Percentiles rank a stretch among this genome's conserved stretches.
These are phyloP conservation scores for Salix dunnii DNA, from an alignment of 345 rosid species.

Conservation along the genomic window DNA sequence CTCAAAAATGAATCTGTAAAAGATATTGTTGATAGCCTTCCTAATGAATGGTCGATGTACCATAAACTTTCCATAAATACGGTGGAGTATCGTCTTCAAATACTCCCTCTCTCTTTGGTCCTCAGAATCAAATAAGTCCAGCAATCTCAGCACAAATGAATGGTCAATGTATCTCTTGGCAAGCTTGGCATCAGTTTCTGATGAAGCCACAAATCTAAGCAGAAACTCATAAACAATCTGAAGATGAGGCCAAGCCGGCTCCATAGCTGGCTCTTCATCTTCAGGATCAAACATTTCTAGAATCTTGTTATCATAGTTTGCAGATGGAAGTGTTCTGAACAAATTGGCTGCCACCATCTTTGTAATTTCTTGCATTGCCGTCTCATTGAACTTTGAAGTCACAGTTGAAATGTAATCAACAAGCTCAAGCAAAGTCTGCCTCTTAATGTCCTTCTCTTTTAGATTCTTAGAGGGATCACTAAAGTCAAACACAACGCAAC, in stretches of 20 bases:
- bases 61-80: conserved; percentile 60
- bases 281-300: conserved; percentile 21
- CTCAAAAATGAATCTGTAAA: conserved; percentile 66
- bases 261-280: conserved; percentile 26
- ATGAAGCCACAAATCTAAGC: conserved; percentile 27
- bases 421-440: conserved; percentile 69
- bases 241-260: conserved; percentile 34
- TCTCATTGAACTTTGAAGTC: conserved; percentile 29
- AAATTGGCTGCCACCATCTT: conserved; percentile 29
- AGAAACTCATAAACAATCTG: conserved; percentile 31
- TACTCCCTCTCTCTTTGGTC: conserved; percentile 67
- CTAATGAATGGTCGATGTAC: conserved; percentile 59
- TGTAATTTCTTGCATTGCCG: conserved; percentile 26
- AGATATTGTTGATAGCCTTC: conserved; percentile 49
- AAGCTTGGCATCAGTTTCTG: conserved; percentile 32
- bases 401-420: conserved; percentile 61
- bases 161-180: conserved; percentile 53
- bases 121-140: conserved; percentile 56
- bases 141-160: conserved; percentile 44
- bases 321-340: conserved; percentile 25
- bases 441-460: conserved; percentile 72
- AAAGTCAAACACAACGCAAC: conserved; percentile 67
- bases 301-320: conserved; percentile 17
- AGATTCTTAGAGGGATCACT: conserved; percentile 58
- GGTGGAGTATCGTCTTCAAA: conserved; percentile 56